Base-by-base conservation (phyloP, 2,329 filamentous ascomycete genomes). In the Drechslera avenae region DNA sequence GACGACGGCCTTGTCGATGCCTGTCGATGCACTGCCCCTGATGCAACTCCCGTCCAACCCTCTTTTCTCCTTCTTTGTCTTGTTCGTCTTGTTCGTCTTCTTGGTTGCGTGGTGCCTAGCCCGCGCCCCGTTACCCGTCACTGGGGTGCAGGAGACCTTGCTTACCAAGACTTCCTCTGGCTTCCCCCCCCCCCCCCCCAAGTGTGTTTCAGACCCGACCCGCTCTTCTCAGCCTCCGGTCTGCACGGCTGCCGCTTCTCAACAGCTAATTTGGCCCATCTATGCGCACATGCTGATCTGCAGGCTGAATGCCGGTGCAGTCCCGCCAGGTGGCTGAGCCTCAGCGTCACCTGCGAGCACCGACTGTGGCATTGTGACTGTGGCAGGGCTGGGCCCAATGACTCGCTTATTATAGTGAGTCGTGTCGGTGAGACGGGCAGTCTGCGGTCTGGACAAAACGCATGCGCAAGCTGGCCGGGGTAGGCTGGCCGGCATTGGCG, bases 1-100 rank as follows among this genome's bases (percentile, higher is more conserved):
- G 56, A 49, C 47, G 34, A 48, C 39, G 39, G 39, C 53, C 46
- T 39, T 48, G 39, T 50, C 44, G 39, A 44, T 54, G 51, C n/a
- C 16, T 44, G 47, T 32, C 31, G 30, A 35, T 17, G 34, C 45
- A 42, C 40, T 45, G 50, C 40, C 1, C 37, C 45, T 52, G 39
- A 39, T 52, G 50, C 40, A 56, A 19, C 42, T 43, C 39, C 37
- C 28, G 37, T 45, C 9, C 18, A 31, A 21, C 48, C 42, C 47
- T 35, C 26, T 48, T 26, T 23, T 28, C 36, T 32, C 41, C 40
- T 28, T 28, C 10, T 12, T 13, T 28, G 26, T 10, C 2, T n/a
- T n/a, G n/a, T n/a, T n/a, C n/a, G n/a, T n/a, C n/a, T n/a, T n/a
- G n/a, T n/a, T n/a, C n/a, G n/a, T n/a, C n/a, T n/a, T n/a, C n/a